phyloP scores from a whole-genome alignment of 192 early-diverging fungal genomes.

The Rhizophagus clarus region DNA sequence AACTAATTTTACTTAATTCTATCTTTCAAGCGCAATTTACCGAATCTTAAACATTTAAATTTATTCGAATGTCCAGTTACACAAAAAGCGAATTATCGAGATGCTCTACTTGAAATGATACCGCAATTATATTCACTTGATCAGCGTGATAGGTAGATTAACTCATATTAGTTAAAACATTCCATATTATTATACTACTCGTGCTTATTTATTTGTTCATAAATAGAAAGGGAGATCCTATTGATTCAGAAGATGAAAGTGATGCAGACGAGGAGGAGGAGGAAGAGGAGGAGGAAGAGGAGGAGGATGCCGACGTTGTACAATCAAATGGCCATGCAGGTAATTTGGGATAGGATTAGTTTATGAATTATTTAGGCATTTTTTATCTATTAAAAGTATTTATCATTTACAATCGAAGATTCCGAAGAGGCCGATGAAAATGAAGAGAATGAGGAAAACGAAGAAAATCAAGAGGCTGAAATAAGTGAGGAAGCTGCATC shows the following conservation, averaged over 20 bases:
- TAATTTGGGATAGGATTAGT: background rate
- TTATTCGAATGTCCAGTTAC: constrained; percentile 39
- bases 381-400: background rate
- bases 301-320: background rate
- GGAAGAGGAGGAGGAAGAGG: background rate
- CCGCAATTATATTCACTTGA: constrained; percentile 47
- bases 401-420: background rate
- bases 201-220: no score
- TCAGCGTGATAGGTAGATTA: constrained; percentile 40
- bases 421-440: background rate
- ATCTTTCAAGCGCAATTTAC: constrained; percentile 34
- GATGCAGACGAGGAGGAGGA: constrained; percentile 3
- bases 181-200: background rate
- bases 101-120: constrained; percentile 39
- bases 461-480: background rate
- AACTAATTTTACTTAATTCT: constrained; percentile 5
- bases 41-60: constrained; percentile 39
- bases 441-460: background rate
- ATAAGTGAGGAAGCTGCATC: background rate
- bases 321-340: constrained; percentile 23
- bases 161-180: background rate
- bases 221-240: background rate
- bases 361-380: background rate
- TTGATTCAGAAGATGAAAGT: constrained; percentile 22
- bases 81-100: constrained; percentile 37